Percentiles rank a stretch among this genome's conserved stretches.
Conservation (phyloP, 1,284 basidiomycete species). For the Tilletia caries region DNA sequence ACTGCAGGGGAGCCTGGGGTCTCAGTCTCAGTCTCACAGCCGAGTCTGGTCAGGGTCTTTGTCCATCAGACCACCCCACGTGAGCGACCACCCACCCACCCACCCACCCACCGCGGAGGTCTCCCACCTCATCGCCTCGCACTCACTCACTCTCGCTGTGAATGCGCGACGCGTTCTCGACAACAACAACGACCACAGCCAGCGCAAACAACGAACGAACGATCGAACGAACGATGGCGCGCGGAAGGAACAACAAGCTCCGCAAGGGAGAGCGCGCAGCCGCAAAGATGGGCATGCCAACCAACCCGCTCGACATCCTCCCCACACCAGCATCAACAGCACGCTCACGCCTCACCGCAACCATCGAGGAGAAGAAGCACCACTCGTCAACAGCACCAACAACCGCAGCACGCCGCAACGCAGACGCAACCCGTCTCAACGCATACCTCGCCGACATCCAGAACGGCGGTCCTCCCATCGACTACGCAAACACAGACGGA, state of each 20-base stretch:
- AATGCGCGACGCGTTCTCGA: too few species aligned
- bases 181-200: neutral
- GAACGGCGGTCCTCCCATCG: neutral
- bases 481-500: neutral
- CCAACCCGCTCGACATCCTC: neutral
- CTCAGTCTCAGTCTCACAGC: too few species aligned
- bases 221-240: neutral
- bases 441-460: neutral
- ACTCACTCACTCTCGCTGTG: too few species aligned
- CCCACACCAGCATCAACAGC: neutral
- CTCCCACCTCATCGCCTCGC: too few species aligned
- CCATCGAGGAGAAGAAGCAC: neutral
- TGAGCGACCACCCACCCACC: too few species aligned
- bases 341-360: neutral
- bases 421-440: neutral
- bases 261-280: constrained; percentile 14
- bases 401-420: neutral
- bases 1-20: too few species aligned
- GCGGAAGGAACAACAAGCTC: constrained; percentile 16
- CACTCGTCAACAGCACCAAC: neutral
- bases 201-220: neutral
- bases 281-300: constrained; percentile 7
- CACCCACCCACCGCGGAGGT: too few species aligned
- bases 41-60: too few species aligned
- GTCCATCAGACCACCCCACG: too few species aligned